A percentile compares a stretch with the other conserved stretches of the same genome.
Evolutionary conservation across 441 rosid genomes (phyloP).

Genomic region (Gossypium davidsonii): DNA sequence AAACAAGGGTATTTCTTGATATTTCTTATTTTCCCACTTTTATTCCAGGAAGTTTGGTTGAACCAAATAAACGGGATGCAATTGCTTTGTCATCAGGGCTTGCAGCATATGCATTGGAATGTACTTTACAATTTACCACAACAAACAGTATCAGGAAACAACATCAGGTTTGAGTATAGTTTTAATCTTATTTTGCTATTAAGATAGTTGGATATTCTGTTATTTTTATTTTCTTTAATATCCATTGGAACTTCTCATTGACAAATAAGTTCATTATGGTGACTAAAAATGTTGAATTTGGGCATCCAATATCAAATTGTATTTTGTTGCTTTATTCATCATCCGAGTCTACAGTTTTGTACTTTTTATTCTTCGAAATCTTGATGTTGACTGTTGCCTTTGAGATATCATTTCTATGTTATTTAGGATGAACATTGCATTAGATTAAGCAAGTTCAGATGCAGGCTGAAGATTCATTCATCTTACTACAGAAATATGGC

Average conservation of each 20-base stretch:
- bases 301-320: background rate
- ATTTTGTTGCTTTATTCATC: background rate
- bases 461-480: background rate
- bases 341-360: background rate
- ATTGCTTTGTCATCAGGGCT: constrained; percentile 61
- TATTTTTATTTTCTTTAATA: background rate
- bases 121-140: constrained; percentile 34
- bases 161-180: constrained; percentile 36
- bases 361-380: background rate
- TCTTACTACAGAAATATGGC: too few species aligned
- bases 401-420: background rate
- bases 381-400: background rate
- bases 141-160: constrained; percentile 30
- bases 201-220: background rate
- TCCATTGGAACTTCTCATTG: background rate
- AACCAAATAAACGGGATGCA: constrained; percentile 74
- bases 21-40: constrained; percentile 10
- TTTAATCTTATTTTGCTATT: background rate
- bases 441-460: background rate
- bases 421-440: background rate
- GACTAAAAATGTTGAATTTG: background rate
- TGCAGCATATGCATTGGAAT: constrained; percentile 43
- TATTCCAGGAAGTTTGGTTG: constrained; percentile 60
- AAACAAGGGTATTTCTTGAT: background rate
- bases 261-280: background rate